phyloP scores from a whole-genome alignment of 2,329 filamentous ascomycete species.

The Blumeria graminis region DNA sequence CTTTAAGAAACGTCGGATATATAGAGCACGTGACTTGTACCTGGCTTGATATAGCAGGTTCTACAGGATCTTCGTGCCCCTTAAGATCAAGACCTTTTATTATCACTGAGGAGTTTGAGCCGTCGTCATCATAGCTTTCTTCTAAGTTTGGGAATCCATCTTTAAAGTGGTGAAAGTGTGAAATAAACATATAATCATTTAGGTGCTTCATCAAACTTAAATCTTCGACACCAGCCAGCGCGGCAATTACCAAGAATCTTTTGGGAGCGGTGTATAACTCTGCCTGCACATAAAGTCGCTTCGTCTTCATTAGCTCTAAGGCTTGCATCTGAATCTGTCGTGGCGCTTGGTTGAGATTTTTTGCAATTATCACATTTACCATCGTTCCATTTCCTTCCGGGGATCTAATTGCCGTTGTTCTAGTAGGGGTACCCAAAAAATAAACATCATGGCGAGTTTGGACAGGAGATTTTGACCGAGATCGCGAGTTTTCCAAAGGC shows the following conservation, averaged over 20 bases:
- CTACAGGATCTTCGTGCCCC: conserved; percentile 3
- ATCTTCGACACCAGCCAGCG: conserved; percentile 30
- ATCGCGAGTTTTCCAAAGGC: conserved; percentile 9
- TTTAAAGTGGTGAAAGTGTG: conserved; percentile 52
- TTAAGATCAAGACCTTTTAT: conserved; percentile 10
- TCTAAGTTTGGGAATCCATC: conserved; percentile 58
- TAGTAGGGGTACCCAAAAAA: conserved; percentile 12
- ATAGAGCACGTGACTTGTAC: conserved; percentile 4
- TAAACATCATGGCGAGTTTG: conserved; percentile 14
- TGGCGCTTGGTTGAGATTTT: conserved; percentile 51
- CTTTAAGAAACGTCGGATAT: background rate
- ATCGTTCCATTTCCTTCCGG: conserved; percentile 28
- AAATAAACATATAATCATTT: conserved; percentile 72
- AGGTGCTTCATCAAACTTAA: conserved; percentile 30
- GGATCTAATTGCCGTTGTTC: conserved; percentile 15
- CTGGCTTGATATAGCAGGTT: conserved; percentile 10
- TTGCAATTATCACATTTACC: conserved; percentile 63
- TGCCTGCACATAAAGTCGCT: conserved; percentile 52
- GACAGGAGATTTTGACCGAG: conserved; percentile 10
- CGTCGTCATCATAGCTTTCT: conserved; percentile 21
- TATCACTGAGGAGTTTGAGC: conserved; percentile 14
- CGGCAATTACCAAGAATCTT: conserved; percentile 55
- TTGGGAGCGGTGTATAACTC: conserved; percentile 51
- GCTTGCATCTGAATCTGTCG: conserved; percentile 62
- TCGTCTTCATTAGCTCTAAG: conserved; percentile 53